These are phyloP conservation scores for Paracoccidioides lutzii DNA, from an alignment of 2,329 filamentous ascomycete genomes.

Conservation along the genomic window DNA sequence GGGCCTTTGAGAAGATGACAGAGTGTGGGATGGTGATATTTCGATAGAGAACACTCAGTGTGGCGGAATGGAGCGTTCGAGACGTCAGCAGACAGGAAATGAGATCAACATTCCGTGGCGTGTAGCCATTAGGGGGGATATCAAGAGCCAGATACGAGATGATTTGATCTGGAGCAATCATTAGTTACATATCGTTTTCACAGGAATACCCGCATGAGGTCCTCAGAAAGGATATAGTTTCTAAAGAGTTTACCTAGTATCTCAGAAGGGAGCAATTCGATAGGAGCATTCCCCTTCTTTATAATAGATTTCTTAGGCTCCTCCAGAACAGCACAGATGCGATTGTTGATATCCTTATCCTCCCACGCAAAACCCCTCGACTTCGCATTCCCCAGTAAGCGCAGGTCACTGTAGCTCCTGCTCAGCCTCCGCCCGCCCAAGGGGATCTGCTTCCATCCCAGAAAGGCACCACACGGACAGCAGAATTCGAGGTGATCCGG, in stretches of 20 bases:
- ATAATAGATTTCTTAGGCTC: constrained; percentile 13
- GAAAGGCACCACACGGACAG: constrained; percentile 34
- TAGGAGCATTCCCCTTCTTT: constrained; percentile 30
- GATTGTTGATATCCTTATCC: constrained; percentile 9
- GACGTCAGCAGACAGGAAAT: constrained; percentile 66
- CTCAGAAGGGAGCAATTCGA: constrained; percentile 59
- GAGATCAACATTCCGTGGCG: constrained; percentile 63
- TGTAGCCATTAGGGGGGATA: constrained; percentile 60
- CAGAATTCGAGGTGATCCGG: constrained; percentile 29
- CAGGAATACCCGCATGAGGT: not conserved
- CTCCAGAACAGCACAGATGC: constrained; percentile 7
- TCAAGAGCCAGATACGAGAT: constrained; percentile 63
- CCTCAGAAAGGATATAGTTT: not conserved
- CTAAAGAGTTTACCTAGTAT: constrained; percentile 45
- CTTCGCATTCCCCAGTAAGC: constrained; percentile 23
- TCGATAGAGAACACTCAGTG: constrained; percentile 61
- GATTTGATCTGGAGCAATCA: constrained; percentile 45
- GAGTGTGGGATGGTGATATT: constrained; percentile 76
- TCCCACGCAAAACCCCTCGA: constrained; percentile 34
- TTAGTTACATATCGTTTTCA: constrained; percentile 4
- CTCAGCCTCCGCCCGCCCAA: constrained; percentile 32
- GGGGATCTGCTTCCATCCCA: constrained; percentile 35
- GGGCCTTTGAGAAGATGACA: constrained; percentile 68
- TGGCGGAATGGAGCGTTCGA: constrained; percentile 58
- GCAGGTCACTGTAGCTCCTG: constrained; percentile 33